These are phyloP conservation scores for Fusarium piperis DNA, from an alignment of 2,329 filamentous ascomycete genomes.

Conservation along the genomic window DNA sequence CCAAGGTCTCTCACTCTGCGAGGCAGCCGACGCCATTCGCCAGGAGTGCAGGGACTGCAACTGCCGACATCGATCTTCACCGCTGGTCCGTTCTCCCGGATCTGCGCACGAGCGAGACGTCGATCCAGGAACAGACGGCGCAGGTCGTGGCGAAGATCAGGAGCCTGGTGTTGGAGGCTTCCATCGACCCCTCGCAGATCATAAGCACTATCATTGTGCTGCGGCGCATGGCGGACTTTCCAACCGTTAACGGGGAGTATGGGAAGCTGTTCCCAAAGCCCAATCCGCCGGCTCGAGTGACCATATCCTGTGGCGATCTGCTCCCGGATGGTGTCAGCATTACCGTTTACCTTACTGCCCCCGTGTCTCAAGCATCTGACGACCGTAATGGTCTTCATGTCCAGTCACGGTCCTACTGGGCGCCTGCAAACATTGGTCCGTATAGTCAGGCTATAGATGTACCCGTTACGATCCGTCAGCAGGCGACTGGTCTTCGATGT, in stretches of 20 bases:
- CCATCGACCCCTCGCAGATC: constrained; percentile 51
- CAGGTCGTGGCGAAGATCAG: constrained; percentile 58
- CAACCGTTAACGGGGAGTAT: constrained; percentile 79
- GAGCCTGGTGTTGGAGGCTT: constrained; percentile 48
- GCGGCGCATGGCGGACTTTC: constrained; percentile 82
- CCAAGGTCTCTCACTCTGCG: constrained; percentile 3
- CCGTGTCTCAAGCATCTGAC: constrained; percentile 39
- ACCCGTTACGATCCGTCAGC: constrained; percentile 37
- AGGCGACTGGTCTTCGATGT: constrained; percentile 42
- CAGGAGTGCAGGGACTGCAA: constrained; percentile 13
- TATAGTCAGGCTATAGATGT: constrained; percentile 88
- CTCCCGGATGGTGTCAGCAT: constrained; percentile 70
- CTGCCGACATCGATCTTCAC: constrained; percentile 32
- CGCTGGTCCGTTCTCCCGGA: constrained; percentile 54
- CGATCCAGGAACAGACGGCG: constrained; percentile 59
- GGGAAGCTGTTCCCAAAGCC: constrained; percentile 76
- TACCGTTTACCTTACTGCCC: constrained; percentile 64
- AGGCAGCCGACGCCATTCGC: constrained; percentile 1
- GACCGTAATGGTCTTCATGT: constrained; percentile 79
- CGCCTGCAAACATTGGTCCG: constrained; percentile 95
- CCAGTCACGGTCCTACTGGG: constrained; percentile 95
- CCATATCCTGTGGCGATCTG: constrained; percentile 77
- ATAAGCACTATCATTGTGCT: constrained; percentile 74
- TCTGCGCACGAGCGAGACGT: constrained; percentile 27
- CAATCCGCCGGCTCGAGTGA: constrained; percentile 87